These are phyloP conservation scores for Rasamsonia emersonii DNA, from an alignment of 2,329 filamentous ascomycete species.

Conservation along the genomic window DNA sequence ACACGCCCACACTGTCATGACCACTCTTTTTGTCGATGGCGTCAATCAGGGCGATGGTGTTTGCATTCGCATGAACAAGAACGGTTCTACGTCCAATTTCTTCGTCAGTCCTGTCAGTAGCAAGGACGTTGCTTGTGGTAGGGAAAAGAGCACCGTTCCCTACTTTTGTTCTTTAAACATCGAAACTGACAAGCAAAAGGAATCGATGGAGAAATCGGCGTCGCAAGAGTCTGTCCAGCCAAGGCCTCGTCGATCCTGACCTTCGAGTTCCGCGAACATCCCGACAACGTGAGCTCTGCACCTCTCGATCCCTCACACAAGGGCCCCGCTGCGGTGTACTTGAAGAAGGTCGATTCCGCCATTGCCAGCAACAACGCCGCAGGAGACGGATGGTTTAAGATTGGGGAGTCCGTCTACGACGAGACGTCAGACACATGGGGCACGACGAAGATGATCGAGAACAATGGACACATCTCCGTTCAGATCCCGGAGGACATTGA, in stretches of 20 bases:
- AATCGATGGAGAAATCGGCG: slow-evolving; percentile 40
- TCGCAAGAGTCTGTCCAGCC: slow-evolving; percentile 39
- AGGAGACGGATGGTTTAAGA: slow-evolving; percentile 69
- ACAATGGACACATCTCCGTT: slow-evolving; percentile 56
- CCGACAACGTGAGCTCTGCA: slow-evolving; percentile 47
- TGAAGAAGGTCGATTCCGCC: slow-evolving; percentile 59
- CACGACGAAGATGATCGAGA: slow-evolving; percentile 57
- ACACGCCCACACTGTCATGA: slow-evolving; percentile 55
- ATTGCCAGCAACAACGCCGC: slow-evolving; percentile 41
- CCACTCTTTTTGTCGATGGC: slow-evolving; percentile 54
- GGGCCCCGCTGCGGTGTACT: slow-evolving; percentile 64
- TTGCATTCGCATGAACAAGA: slow-evolving; percentile 58
- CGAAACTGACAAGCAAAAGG: too few species aligned
- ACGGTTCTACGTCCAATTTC: slow-evolving; percentile 43
- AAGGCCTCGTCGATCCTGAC: slow-evolving; percentile 49
- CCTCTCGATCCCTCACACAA: slow-evolving; percentile 54
- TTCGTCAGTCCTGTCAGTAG: slow-evolving; percentile 52
- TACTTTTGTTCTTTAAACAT: too few species aligned
- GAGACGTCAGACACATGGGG: slow-evolving; percentile 53
- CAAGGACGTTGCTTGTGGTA: slow-evolving; percentile 64
- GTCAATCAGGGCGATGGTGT: slow-evolving; percentile 60
- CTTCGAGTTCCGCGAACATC: slow-evolving; percentile 58
- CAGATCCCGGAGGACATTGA: slow-evolving; percentile 53
- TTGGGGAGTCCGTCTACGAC: slow-evolving; percentile 63
- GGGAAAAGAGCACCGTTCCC: too few species aligned